phyloP scores from a whole-genome alignment of 75 land plant species.

The Pinus taeda region DNA sequence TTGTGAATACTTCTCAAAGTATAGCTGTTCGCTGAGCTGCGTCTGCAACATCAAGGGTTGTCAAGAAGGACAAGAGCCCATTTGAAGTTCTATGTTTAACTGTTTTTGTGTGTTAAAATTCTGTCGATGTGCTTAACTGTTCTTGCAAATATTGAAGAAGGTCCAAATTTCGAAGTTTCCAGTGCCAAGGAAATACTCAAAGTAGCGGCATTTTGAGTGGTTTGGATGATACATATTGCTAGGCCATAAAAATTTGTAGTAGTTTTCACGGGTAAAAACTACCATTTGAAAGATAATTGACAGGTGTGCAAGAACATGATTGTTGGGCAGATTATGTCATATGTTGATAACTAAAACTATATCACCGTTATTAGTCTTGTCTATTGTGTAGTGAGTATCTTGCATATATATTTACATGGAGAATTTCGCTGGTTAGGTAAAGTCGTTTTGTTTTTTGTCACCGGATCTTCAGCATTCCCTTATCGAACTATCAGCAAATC shows the following conservation, averaged over 20 bases:
- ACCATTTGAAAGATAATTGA: background rate
- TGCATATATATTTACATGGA: background rate
- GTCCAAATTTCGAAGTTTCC: constrained; percentile 70
- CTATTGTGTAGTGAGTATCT: background rate
- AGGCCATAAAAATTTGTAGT: background rate
- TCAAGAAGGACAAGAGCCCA: no score
- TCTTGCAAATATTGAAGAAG: constrained; percentile 80
- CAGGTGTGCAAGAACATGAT: background rate
- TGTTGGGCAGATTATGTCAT: background rate
- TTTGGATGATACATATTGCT: background rate
- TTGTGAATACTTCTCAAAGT: no score
- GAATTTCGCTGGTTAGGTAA: no score
- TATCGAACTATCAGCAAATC: no score
- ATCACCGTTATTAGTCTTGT: background rate
- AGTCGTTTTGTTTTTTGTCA: no score
- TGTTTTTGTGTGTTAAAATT: no score
- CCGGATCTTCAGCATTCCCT: no score
- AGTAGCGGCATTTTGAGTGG: constrained; percentile 18
- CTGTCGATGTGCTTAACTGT: no score
- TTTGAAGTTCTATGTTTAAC: no score
- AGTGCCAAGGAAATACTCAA: constrained; percentile 84
- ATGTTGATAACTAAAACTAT: background rate
- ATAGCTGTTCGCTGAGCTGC: no score
- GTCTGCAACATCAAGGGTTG: no score
- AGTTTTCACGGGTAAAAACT: background rate